Evolutionary conservation across 306 rosid genomes (phyloP).

Genomic region (Trichosanthes cucumerina): DNA sequence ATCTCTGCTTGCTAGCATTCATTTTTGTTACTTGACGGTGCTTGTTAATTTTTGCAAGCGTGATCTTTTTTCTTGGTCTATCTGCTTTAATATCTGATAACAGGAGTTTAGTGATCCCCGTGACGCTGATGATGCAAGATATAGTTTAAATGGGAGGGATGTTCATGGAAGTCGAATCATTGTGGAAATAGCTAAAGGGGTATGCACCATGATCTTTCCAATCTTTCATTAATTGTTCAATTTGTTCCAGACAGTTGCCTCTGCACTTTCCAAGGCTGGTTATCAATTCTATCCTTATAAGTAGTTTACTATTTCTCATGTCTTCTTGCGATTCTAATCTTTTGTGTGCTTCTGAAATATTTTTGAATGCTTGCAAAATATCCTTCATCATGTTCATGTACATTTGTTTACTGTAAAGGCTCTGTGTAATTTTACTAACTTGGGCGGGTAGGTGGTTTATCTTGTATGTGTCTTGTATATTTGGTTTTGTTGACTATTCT

Average conservation of each 20-base stretch:
- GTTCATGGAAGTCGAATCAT: conserved; percentile 34
- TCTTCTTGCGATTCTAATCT: no score
- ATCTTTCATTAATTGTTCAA: neutral
- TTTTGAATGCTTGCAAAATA: no score
- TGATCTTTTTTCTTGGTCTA: conserved; percentile 4
- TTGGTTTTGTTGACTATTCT: neutral
- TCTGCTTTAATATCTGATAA: neutral
- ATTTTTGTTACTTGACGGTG: neutral
- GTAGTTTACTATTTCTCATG: neutral
- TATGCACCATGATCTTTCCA: conserved; percentile 6
- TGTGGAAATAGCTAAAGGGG: conserved; percentile 41
- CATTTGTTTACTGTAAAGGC: neutral
- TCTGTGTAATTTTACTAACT: neutral
- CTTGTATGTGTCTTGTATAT: neutral
- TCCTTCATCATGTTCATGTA: neutral
- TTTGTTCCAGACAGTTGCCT: neutral
- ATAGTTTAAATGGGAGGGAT: conserved; percentile 35
- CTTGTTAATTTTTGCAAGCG: conserved; percentile 2
- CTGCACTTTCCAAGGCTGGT: neutral
- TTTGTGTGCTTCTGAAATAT: neutral
- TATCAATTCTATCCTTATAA: neutral
- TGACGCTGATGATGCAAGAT: conserved; percentile 47
- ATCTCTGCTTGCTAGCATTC: neutral
- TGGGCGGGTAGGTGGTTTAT: no score
- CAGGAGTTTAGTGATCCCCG: conserved; percentile 21